Evolutionary conservation across 1,284 basidiomycete species (phyloP), one percentile per base, ranked within the genome.

Genomic region (Ganoderma sp.): DNA sequence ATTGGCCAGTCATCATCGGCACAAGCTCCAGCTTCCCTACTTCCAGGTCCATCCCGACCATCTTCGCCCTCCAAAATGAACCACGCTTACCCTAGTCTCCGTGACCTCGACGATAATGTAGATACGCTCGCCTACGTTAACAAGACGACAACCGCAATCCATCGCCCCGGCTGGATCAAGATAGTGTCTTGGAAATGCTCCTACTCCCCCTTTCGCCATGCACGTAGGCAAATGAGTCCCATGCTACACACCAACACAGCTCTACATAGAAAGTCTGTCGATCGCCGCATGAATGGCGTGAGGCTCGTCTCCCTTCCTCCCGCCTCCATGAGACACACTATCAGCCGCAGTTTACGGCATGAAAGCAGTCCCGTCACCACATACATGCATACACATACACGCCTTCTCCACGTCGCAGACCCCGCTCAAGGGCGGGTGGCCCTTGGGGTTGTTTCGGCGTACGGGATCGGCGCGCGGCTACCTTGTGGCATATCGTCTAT

Each of bases 401-500:
- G 48, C 48, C 22, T 22, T 25, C 48, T 9, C 48, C 48, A 52
- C 48, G 48, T 22, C 22, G 22, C 22, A 52, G 12, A 17, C 14
- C 42, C 14, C 42, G 6, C 22, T 15, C n/a, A 25, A 14, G n/a
- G n/a, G 10, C 12, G 22, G 10, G 48, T 22, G 3, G n/a, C 48
- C 22, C 22, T 8, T 25, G 25, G 25, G 25, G 32, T 32, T 32
- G 32, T 32, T 32, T 0, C 32, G 32, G 32, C 32, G 32, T 32
- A 32, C 4, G 32, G 32, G 2, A 59, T 59, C 57, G 37, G 37
- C 37, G 57, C 57, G 37, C 37, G 57, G 57, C 57, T 59, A 59
- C 37, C 10, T 39, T 8, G 54, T 19, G 15, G 54, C 28, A 32
- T 34, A 52, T 56, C 37, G 57, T 59, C 34, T 59, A 41, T 59